These are phyloP conservation scores for Colletotrichum coccodes DNA, from an alignment of 2,329 filamentous ascomycete species.

Conservation along the genomic window DNA sequence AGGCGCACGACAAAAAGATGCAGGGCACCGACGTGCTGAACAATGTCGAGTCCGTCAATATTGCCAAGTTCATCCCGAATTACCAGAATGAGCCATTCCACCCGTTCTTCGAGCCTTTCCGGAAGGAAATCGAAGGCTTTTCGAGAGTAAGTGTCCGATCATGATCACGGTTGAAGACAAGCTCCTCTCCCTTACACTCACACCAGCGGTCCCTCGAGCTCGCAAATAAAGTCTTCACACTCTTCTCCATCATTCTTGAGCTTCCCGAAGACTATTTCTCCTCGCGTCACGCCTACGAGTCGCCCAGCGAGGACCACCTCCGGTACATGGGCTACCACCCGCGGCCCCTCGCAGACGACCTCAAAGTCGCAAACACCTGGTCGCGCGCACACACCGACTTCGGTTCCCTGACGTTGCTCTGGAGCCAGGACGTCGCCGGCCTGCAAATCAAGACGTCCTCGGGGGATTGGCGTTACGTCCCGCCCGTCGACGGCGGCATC, in stretches of 20 bases:
- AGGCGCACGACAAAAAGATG: conserved; percentile 46
- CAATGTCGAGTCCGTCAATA: conserved; percentile 64
- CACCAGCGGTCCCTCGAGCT: conserved; percentile 43
- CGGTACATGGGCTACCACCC: conserved; percentile 66
- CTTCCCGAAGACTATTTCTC: conserved; percentile 63
- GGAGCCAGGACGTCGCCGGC: conserved; percentile 63
- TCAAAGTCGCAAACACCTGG: conserved; percentile 38
- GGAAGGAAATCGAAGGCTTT: conserved; percentile 61
- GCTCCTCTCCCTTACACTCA: conserved; percentile 45
- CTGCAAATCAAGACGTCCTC: conserved; percentile 55
- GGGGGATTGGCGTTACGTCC: conserved; percentile 56
- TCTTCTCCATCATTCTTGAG: conserved; percentile 60
- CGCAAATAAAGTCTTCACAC: conserved; percentile 38
- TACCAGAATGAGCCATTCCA: conserved; percentile 48
- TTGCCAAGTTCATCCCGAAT: conserved; percentile 59
- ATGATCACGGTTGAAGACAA: conserved; percentile 48
- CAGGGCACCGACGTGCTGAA: conserved; percentile 46
- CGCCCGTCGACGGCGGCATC: conserved; percentile 54
- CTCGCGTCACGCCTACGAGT: conserved; percentile 60
- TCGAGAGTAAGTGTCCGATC: conserved; percentile 51
- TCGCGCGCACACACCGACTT: conserved; percentile 59
- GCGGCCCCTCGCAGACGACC: conserved; percentile 52
- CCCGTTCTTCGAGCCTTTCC: conserved; percentile 49
- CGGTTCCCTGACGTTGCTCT: conserved; percentile 62
- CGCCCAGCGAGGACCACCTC: conserved; percentile 62